Percentiles rank a stretch among this genome's conserved stretches.
Conservation (phyloP, 306 rosid species). For the Pyrus communis region DNA sequence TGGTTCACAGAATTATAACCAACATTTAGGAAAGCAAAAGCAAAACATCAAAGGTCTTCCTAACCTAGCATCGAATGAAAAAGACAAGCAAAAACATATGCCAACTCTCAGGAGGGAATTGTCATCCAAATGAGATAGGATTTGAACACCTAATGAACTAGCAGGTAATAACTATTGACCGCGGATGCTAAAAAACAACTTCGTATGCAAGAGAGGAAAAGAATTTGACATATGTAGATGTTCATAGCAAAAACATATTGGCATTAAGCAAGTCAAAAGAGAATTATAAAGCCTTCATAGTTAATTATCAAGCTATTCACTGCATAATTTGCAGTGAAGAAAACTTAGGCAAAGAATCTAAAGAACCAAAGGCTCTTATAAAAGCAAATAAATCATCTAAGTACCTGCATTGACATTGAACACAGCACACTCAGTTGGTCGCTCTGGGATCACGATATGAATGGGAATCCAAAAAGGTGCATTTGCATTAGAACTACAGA, state of each 20-base stretch:
- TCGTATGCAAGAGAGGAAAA: neutral
- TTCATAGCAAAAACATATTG: neutral
- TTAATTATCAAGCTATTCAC: neutral
- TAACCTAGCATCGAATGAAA: neutral
- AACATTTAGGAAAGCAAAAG: neutral
- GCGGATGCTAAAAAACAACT: neutral
- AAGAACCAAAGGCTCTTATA: conserved; percentile 1
- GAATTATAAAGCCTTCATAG: neutral
- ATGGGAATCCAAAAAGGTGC: conserved; percentile 97
- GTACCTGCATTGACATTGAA: conserved; percentile 90
- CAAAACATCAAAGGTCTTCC: neutral
- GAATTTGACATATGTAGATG: neutral
- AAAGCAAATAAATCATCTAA: conserved; percentile 17
- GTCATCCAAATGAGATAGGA: neutral
- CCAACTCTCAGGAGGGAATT: neutral
- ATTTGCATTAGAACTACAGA: conserved; percentile 59
- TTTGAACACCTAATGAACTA: neutral
- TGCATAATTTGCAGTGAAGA: neutral
- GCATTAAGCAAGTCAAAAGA: neutral
- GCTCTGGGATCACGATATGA: conserved; percentile 86
- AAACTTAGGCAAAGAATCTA: neutral
- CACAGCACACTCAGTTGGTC: conserved; percentile 88
- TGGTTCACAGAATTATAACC: conserved; percentile 1
- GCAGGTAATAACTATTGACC: neutral
- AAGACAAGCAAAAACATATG: neutral